phyloP scores from a whole-genome alignment of 1,139 yeast species.

The Debaryomyces fabryi region DNA sequence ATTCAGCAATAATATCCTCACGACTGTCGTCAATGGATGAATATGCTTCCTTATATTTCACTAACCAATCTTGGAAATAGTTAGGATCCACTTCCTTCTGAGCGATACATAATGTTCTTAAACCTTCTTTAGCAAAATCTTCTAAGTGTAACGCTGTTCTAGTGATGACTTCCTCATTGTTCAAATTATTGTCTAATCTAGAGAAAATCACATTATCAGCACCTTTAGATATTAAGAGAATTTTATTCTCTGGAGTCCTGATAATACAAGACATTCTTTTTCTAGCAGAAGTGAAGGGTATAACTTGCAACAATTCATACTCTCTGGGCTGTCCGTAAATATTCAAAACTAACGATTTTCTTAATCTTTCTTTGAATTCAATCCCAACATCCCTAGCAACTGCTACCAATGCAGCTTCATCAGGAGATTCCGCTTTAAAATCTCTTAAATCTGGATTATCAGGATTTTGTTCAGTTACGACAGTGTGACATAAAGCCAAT shows the following conservation, averaged over 20 bases:
- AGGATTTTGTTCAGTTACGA: conserved; percentile 68
- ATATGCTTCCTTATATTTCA: conserved; percentile 68
- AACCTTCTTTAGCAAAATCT: conserved; percentile 94
- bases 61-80: conserved; percentile 69
- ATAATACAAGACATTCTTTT: conserved; percentile 70
- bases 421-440: conserved; percentile 96
- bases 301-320: conserved; percentile 71
- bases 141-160: conserved; percentile 80
- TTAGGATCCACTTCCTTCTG: conserved; percentile 68
- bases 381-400: conserved; percentile 94
- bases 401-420: conserved; percentile 92
- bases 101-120: conserved; percentile 92
- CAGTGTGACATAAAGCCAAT: conserved; percentile 90
- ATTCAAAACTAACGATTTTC: conserved; percentile 67
- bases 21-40: conserved; percentile 74
- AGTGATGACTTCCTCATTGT: conserved; percentile 38
- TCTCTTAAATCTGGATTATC: conserved; percentile 56
- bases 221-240: conserved; percentile 81
- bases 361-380: conserved; percentile 73
- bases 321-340: conserved; percentile 75
- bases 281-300: conserved; percentile 89
- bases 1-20: conserved; percentile 74
- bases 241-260: conserved; percentile 48
- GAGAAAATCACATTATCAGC: conserved; percentile 91
- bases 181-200: conserved; percentile 52